Evolutionary conservation across 495 filamentous ascomycete species (phyloP).

Genomic region (Aspergillus egyptiacus): DNA sequence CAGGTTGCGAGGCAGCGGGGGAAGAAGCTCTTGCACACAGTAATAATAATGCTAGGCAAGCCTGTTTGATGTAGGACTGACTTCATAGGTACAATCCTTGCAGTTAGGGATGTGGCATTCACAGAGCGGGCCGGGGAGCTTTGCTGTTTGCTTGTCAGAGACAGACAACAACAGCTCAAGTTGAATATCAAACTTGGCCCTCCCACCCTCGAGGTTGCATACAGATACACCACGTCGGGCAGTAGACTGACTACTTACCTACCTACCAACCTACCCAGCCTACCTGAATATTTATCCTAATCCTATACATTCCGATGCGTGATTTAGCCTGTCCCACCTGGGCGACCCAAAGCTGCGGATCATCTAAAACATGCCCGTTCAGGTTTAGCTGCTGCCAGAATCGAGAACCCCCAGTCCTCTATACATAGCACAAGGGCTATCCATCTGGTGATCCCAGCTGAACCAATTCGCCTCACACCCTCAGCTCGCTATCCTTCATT

Average conservation of each 20-base stretch:
- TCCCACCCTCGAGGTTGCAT: background rate
- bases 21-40: no score
- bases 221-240: no score
- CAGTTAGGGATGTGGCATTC: background rate
- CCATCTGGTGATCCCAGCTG: no score
- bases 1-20: no score
- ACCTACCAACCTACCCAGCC: no score
- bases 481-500: background rate
- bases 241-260: no score
- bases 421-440: slow-evolving; percentile 1
- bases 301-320: slow-evolving; percentile 12
- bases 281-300: no score
- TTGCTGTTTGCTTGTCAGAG: slow-evolving; percentile 5
- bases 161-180: slow-evolving; percentile 6
- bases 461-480: background rate
- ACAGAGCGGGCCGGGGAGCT: background rate
- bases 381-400: background rate
- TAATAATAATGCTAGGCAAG: no score
- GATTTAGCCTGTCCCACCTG: slow-evolving; percentile 12
- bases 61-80: background rate
- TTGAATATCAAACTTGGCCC: background rate
- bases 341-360: slow-evolving; percentile 22
- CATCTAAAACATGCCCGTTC: slow-evolving; percentile 19
- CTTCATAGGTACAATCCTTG: background rate
- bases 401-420: background rate